Base-by-base conservation (phyloP, 768 basidiomycete species). In the Dentipellis fragilis region DNA sequence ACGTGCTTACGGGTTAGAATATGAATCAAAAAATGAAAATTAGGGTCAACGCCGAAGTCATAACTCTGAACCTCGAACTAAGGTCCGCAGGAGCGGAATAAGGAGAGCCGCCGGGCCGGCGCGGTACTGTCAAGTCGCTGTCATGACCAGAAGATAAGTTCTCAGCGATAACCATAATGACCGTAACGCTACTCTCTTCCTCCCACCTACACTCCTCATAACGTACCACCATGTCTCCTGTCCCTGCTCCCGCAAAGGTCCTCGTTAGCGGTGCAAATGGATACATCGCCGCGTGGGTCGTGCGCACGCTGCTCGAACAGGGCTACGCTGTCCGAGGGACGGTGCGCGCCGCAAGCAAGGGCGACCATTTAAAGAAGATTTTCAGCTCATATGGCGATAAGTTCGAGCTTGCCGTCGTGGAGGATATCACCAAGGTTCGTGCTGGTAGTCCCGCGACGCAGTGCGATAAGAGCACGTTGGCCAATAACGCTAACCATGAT, bases 261-360 rank as follows among this genome's bases (percentile, higher is more conserved):
- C 47, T 59, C 34, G 47, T 59, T 34, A 53, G 54, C 35, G 57
- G 57, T n/a, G 57, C 58, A 21, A 51, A 54, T 35, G 51, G 56
- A 10, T 57, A 50, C 45, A 63, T 67, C 51, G 67, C 62, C 37
- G 54, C 56, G 4, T 71, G 70, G 66, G 63, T 72, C 46, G 64
- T 68, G n/a, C 60, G 66, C 21, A 34, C 45, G 4, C 63, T 74
- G n/a, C 66, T 77, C 38, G 67, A 72, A 37, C 55, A 61, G 6
- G 77, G 77, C 0, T 76, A 69, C 63, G n/a, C 58, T 39, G 67
- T 71, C 11, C 68, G 73, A 16, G 74, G 76, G 2, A 76, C 76
- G 1, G 76, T 79, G 9, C 71, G 79, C 35, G 69, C 69, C 1
- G 55, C 56, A 7, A 62, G 62, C n/a, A 80, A 80, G 67, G 77